These are phyloP conservation scores for Aspergillus quadrilineatus DNA, from an alignment of 2,329 filamentous ascomycete genomes.

Conservation along the genomic window DNA sequence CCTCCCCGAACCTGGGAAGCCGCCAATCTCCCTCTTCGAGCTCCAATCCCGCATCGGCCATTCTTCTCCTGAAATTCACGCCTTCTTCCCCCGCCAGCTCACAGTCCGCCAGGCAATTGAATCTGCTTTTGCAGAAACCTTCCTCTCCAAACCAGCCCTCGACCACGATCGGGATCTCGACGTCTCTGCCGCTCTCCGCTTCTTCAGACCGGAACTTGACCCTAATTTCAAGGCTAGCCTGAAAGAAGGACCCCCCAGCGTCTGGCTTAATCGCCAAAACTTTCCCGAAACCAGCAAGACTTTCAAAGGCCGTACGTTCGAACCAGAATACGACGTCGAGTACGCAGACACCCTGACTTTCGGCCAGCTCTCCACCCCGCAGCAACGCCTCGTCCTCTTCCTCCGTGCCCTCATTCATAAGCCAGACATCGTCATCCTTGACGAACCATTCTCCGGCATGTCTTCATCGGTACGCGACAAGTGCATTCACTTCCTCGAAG, in stretches of 20 bases:
- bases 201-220: constrained; percentile 78
- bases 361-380: constrained; percentile 52
- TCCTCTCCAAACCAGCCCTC: constrained; percentile 68
- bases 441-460: constrained; percentile 87
- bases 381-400: constrained; percentile 81
- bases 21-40: constrained; percentile 86
- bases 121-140: constrained; percentile 88
- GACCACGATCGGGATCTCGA: constrained; percentile 55
- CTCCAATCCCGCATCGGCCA: constrained; percentile 88
- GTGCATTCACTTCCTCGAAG: constrained; percentile 75
- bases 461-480: constrained; percentile 79
- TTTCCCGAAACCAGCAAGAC: constrained; percentile 23
- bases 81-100: constrained; percentile 80
- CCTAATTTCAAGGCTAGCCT: constrained; percentile 42
- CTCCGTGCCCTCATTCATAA: constrained; percentile 76
- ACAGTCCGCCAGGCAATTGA: constrained; percentile 73
- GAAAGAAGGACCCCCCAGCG: constrained; percentile 12
- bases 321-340: constrained; percentile 35
- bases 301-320: constrained; percentile 10
- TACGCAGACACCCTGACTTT: constrained; percentile 81
- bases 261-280: not conserved
- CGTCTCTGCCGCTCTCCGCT: constrained; percentile 68
- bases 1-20: constrained; percentile 68
- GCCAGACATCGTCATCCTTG: constrained; percentile 78
- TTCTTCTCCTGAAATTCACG: constrained; percentile 89